Conservation (phyloP, 2,329 filamentous ascomycete genomes). For the Zasmidium citrigriseum region DNA sequence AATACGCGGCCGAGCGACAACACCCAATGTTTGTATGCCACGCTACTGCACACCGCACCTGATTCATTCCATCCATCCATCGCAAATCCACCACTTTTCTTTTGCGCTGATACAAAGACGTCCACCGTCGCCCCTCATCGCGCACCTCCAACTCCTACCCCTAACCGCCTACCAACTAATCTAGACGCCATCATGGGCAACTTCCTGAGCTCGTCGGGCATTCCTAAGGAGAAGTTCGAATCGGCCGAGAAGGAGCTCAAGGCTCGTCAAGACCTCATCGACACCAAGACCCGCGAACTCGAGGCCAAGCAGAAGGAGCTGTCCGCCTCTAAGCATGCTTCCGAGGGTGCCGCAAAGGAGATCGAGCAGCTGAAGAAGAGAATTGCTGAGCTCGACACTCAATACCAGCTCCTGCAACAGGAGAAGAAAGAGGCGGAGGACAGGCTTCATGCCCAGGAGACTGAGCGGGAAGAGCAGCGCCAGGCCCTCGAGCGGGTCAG, state of each 20-base stretch:
- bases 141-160: neutral
- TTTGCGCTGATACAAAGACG: neutral
- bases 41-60: constrained; percentile 1
- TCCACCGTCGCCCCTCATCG: neutral
- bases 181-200: constrained; percentile 16
- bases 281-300: constrained; percentile 18
- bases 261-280: constrained; percentile 12
- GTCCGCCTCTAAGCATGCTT: neutral
- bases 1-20: neutral
- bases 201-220: constrained; percentile 17
- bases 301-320: constrained; percentile 20
- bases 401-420: constrained; percentile 7
- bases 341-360: constrained; percentile 5
- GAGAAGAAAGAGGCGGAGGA: constrained; percentile 5
- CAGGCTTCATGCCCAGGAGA: constrained; percentile 8
- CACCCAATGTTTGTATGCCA: constrained; percentile 8
- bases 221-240: constrained; percentile 23
- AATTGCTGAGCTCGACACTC: constrained; percentile 5
- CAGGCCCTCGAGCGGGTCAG: constrained; percentile 23
- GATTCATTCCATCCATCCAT: neutral
- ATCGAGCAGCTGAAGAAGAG: constrained; percentile 9
- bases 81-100: neutral
- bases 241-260: constrained; percentile 23
- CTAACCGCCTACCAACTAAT: neutral
- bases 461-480: constrained; percentile 10